These are phyloP conservation scores for Sporothrix curviconia DNA, from an alignment of 2,329 filamentous ascomycete species.

Conservation along the genomic window DNA sequence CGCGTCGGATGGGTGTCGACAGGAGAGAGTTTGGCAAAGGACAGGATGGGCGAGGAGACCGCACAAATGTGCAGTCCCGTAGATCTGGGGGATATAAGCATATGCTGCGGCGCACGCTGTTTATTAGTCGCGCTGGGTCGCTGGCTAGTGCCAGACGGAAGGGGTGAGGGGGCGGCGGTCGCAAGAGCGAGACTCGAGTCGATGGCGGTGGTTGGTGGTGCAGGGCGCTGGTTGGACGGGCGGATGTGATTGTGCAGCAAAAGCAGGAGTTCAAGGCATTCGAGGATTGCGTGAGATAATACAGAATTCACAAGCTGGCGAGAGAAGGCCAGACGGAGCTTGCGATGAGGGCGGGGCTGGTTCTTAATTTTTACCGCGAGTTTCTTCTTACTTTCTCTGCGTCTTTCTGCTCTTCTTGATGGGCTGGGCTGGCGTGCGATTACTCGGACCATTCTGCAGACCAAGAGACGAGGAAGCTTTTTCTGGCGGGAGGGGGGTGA, in stretches of 20 bases:
- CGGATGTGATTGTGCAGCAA: neutral
- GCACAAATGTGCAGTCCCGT: neutral
- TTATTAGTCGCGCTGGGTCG: conserved; percentile 5
- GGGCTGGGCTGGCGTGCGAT: neutral
- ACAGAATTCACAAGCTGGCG: no score
- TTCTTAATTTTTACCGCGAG: neutral
- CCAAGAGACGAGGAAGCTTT: neutral
- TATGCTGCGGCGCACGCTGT: conserved; percentile 11
- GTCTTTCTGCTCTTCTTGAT: neutral
- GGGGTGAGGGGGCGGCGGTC: neutral
- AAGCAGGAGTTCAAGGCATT: no score
- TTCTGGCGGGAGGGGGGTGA: neutral
- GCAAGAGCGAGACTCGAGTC: no score
- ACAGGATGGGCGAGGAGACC: neutral
- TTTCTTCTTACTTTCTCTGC: neutral
- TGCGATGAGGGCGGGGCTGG: conserved; percentile 8
- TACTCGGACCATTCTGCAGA: neutral
- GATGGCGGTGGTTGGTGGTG: neutral
- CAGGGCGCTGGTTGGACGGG: neutral
- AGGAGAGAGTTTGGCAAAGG: neutral
- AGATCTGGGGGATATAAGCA: conserved; percentile 5
- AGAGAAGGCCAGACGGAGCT: neutral
- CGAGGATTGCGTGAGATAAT: no score
- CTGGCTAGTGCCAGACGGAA: conserved; percentile 1
- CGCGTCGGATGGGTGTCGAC: neutral